Evolutionary conservation across 139 green algal genomes (phyloP).

Genomic region (Picochlorum sp.): DNA sequence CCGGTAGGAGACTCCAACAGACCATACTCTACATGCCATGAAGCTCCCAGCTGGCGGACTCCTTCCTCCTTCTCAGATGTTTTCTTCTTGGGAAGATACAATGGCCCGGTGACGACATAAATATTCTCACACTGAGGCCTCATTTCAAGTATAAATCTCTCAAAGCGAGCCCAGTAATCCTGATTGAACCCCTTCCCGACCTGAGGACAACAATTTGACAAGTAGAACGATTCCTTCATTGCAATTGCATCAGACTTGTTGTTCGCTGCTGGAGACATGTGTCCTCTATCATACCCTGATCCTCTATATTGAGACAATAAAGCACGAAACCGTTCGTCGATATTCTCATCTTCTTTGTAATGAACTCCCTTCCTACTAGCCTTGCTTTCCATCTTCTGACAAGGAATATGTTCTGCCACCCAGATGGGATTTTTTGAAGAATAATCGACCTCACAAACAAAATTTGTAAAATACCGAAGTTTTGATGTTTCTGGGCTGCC

Average conservation of each 20-base stretch:
- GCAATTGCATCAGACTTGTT: slow-evolving; percentile 64
- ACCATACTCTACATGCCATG: slow-evolving; percentile 52
- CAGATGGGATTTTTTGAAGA: slow-evolving; percentile 66
- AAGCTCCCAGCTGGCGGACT: slow-evolving; percentile 59
- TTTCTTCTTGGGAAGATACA: slow-evolving; percentile 53
- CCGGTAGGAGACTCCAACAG: too few species aligned
- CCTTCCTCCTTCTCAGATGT: slow-evolving; percentile 24
- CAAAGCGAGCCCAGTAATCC: slow-evolving; percentile 94
- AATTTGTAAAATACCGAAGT: slow-evolving; percentile 30
- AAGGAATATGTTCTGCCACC: slow-evolving; percentile 56
- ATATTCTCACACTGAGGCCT: slow-evolving; percentile 46
- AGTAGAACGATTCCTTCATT: slow-evolving; percentile 82
- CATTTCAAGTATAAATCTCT: slow-evolving; percentile 70
- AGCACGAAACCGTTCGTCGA: slow-evolving; percentile 60
- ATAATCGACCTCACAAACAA: slow-evolving; percentile 52
- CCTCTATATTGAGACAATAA: slow-evolving; percentile 62
- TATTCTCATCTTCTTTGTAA: slow-evolving; percentile 58
- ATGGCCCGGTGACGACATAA: slow-evolving; percentile 74
- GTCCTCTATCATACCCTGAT: slow-evolving; percentile 83
- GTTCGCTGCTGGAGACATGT: slow-evolving; percentile 81
- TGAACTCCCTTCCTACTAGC: slow-evolving; percentile 36
- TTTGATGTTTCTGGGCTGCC: slow-evolving; percentile 20
- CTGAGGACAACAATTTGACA: slow-evolving; percentile 66
- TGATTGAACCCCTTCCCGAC: slow-evolving; percentile 85
- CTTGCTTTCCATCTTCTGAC: slow-evolving; percentile 7